Evolutionary conservation across 306 rosid species (phyloP).

Genomic region (Cucumis hystrix): DNA sequence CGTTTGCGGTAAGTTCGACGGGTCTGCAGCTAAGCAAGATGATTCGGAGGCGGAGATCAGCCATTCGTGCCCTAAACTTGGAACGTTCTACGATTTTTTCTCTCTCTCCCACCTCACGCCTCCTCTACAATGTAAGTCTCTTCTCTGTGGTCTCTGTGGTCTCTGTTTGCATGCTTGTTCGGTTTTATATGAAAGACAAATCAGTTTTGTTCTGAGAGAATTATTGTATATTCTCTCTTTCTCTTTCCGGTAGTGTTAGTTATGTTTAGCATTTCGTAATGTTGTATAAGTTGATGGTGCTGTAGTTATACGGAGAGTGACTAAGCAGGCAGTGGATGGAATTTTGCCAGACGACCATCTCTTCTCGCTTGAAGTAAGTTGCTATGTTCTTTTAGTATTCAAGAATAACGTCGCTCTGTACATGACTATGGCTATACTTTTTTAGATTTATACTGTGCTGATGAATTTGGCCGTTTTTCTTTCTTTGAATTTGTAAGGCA

Average conservation of each 20-base stretch:
- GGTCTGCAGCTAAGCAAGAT: slow-evolving; percentile 28
- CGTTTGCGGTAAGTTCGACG: slow-evolving; percentile 14
- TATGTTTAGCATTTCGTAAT: not conserved
- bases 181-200: not conserved
- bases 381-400: slow-evolving; percentile 2
- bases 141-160: not conserved
- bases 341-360: slow-evolving; percentile 51
- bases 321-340: slow-evolving; percentile 48
- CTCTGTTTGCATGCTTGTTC: not conserved
- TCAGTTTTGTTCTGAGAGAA: not conserved
- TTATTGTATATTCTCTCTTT: not conserved
- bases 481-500: slow-evolving; percentile 33
- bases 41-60: slow-evolving; percentile 57
- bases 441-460: not conserved
- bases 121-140: slow-evolving; percentile 60
- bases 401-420: not conserved
- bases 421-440: not conserved
- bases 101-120: slow-evolving; percentile 81
- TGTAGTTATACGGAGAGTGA: slow-evolving; percentile 63
- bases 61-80: slow-evolving; percentile 70
- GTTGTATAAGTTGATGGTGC: not conserved
- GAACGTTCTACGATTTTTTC: slow-evolving; percentile 85
- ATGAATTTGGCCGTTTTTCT: not conserved
- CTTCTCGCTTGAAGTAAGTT: slow-evolving; percentile 68
- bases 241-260: not conserved